Percentiles rank a stretch among this genome's conserved stretches.
Conservation (phyloP, 768 basidiomycete genomes). For the Mycena alexandri region DNA sequence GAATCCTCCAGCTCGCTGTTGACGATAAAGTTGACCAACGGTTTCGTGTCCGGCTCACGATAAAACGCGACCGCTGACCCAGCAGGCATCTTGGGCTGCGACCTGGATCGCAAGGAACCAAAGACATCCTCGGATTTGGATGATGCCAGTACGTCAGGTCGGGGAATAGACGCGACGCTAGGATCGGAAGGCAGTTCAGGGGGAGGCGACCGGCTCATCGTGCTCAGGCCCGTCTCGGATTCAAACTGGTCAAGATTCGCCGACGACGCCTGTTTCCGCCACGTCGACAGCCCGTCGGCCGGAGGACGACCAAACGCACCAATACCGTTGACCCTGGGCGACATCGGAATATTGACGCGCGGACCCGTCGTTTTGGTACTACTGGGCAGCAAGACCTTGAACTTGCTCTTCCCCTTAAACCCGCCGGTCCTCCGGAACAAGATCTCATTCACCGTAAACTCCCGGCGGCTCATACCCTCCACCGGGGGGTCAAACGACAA, state of each 20-base stretch:
- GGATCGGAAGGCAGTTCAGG: conserved; percentile 59
- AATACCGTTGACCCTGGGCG: conserved; percentile 39
- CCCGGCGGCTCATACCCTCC: conserved; percentile 70
- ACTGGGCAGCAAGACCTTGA: conserved; percentile 58
- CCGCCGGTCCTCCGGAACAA: conserved; percentile 62
- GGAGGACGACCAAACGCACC: conserved; percentile 60
- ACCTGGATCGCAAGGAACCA: conserved; percentile 56
- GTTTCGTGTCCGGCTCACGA: conserved; percentile 64
- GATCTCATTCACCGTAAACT: conserved; percentile 74
- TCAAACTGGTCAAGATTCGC: conserved; percentile 33
- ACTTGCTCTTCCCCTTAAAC: conserved; percentile 56
- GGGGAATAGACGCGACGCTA: conserved; percentile 48
- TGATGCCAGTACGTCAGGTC: conserved; percentile 48
- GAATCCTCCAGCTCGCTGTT: conserved; percentile 78
- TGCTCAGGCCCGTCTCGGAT: conserved; percentile 54
- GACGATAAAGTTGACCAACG: conserved; percentile 80
- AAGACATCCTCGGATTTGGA: conserved; percentile 46
- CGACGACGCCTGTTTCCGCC: conserved; percentile 55
- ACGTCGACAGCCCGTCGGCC: conserved; percentile 56
- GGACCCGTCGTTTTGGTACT: conserved; percentile 44
- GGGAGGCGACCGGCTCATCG: conserved; percentile 77
- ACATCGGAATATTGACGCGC: conserved; percentile 47
- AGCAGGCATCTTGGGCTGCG: conserved; percentile 79
- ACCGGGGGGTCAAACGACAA: conserved; percentile 81
- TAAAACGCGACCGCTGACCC: conserved; percentile 82